A percentile compares a stretch with the other conserved stretches of the same genome.
phyloP scores from a whole-genome alignment of 2,329 filamentous ascomycete species.

The Cadophora sp. region DNA sequence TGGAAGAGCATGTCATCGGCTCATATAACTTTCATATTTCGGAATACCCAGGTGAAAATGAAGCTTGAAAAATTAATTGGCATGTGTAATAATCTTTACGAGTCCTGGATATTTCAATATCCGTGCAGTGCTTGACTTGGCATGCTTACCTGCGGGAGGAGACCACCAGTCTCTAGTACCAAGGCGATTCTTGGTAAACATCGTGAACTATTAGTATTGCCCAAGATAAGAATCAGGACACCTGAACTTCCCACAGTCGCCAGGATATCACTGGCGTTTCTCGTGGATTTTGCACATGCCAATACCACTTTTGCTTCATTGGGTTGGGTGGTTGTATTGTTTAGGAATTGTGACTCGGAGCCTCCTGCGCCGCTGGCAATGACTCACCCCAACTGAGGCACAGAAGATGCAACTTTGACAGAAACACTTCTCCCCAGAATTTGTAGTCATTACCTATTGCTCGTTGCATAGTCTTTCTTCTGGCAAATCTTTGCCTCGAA shows the following conservation, averaged over 20 bases:
- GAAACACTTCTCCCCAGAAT: neutral
- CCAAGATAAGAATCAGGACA: neutral
- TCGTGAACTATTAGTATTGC: neutral
- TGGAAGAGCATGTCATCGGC: neutral
- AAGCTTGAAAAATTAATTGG: neutral
- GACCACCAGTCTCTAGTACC: neutral
- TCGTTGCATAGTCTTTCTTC: neutral
- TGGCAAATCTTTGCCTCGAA: conserved; percentile 4
- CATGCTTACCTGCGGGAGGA: neutral
- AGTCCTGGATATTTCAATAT: neutral
- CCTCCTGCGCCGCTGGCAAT: neutral
- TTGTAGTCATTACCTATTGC: neutral
- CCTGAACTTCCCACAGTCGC: neutral
- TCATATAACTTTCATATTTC: neutral
- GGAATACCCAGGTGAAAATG: neutral
- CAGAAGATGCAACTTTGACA: neutral
- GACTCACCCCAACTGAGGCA: conserved; percentile 4
- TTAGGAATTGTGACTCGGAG: neutral
- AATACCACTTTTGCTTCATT: neutral
- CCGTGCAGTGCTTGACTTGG: neutral
- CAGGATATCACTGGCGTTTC: neutral
- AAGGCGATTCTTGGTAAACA: neutral
- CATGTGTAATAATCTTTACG: neutral
- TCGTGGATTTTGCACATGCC: neutral
- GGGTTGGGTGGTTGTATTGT: conserved; percentile 1